Evolutionary conservation across 2,329 filamentous ascomycete genomes (phyloP).

Genomic region (Cadophora malorum): DNA sequence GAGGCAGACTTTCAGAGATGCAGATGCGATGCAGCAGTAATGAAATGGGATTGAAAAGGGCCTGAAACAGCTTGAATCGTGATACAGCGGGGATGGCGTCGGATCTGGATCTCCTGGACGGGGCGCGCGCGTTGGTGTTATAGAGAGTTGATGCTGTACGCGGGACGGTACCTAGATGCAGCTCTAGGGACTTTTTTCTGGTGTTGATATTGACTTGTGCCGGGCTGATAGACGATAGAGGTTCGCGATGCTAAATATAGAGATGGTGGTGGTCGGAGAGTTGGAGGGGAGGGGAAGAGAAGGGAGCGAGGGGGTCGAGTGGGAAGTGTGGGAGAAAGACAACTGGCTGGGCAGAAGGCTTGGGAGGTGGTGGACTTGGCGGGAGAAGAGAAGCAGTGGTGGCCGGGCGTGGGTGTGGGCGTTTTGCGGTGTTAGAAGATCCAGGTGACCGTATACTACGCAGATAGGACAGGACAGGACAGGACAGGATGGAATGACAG

Average conservation of each 20-base stretch:
- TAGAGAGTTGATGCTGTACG: constrained; percentile 23
- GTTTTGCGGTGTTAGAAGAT: background rate
- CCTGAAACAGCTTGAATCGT: constrained; percentile 34
- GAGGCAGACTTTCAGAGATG: constrained; percentile 1
- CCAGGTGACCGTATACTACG: constrained; percentile 11
- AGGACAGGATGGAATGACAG: constrained; percentile 1
- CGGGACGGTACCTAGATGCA: constrained; percentile 31
- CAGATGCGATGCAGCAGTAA: constrained; percentile 13
- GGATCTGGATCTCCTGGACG: constrained; percentile 16
- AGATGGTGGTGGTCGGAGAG: constrained; percentile 30
- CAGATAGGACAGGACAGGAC: background rate
- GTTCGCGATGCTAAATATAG: constrained; percentile 43
- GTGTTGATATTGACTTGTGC: constrained; percentile 24
- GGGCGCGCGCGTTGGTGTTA: constrained; percentile 29
- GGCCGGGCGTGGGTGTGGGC: no score
- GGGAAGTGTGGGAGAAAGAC: constrained; percentile 4
- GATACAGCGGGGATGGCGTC: constrained; percentile 32
- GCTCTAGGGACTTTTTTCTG: constrained; percentile 28
- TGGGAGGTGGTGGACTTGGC: background rate
- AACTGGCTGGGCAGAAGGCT: background rate
- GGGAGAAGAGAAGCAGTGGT: constrained; percentile 2
- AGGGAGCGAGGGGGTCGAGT: constrained; percentile 15
- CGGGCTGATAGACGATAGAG: constrained; percentile 41
- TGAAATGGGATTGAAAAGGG: background rate
- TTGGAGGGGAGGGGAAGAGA: constrained; percentile 10